Evolutionary conservation across 345 rosid genomes (phyloP).

Genomic region (Salix caprea): DNA sequence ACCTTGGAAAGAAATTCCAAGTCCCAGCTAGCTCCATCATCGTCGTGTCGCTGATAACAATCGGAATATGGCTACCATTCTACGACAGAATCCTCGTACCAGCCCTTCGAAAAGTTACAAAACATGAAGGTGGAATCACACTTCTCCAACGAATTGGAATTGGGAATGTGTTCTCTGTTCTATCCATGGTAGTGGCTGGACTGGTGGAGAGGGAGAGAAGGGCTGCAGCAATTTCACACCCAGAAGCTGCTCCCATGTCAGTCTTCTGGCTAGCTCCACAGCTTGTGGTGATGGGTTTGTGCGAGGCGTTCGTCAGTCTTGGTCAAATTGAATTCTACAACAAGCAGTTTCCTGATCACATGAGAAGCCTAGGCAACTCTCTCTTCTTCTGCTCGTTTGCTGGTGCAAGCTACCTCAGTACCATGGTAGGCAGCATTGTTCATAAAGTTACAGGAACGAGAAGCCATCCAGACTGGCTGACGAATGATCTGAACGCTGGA

Average conservation of each 20-base stretch:
- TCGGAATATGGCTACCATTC: constrained; percentile 25
- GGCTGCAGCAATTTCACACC: constrained; percentile 14
- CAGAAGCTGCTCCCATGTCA: constrained; percentile 19
- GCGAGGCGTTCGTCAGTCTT: constrained; percentile 24
- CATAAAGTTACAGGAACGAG: constrained; percentile 8
- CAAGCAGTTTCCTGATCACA: constrained; percentile 39
- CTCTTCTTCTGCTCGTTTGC: constrained; percentile 20
- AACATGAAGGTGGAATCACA: constrained; percentile 22
- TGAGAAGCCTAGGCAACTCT: constrained; percentile 37
- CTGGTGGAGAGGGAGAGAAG: constrained; percentile 30
- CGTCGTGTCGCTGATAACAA: constrained; percentile 14
- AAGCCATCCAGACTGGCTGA: constrained; percentile 21
- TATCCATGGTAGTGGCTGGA: constrained; percentile 22
- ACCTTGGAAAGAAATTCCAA: constrained; percentile 17
- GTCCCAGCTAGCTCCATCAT: constrained; percentile 17
- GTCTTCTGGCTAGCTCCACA: constrained; percentile 40
- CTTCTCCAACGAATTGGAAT: constrained; percentile 27
- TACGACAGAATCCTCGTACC: constrained; percentile 25
- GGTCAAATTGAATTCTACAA: constrained; percentile 43
- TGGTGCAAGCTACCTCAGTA: constrained; percentile 18
- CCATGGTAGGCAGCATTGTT: constrained; percentile 11
- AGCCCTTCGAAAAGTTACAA: constrained; percentile 10
- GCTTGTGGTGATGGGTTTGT: constrained; percentile 28
- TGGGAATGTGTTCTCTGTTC: constrained; percentile 12
- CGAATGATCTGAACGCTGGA: constrained; percentile 29